Evolutionary conservation across 2,329 filamentous ascomycete genomes (phyloP).

Genomic region (Pseudocercospora cruenta): DNA sequence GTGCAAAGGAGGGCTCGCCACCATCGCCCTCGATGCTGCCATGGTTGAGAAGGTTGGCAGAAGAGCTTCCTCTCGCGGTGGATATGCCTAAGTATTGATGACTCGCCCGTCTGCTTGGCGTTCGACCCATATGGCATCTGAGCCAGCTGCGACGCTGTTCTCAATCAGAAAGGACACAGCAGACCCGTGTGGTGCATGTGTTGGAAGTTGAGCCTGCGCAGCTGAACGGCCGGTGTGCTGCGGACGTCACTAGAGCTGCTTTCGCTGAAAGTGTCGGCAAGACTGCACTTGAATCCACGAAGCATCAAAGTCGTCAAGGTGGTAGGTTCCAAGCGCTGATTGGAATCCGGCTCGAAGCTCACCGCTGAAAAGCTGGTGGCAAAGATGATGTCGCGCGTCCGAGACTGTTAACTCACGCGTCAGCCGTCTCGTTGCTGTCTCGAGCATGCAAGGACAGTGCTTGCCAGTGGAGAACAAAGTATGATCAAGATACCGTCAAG

Average conservation of each 20-base stretch:
- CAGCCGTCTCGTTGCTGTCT: not conserved
- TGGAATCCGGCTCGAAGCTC: not conserved
- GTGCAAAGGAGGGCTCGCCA: not conserved
- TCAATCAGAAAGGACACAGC: not conserved
- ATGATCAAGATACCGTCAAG: not conserved
- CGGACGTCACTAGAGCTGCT: not conserved
- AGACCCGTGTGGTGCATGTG: not conserved
- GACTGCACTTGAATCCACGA: not conserved
- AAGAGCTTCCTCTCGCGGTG: not conserved
- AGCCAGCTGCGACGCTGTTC: not conserved
- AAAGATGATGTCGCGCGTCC: not conserved
- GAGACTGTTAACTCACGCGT: not conserved
- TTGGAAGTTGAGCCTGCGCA: not conserved
- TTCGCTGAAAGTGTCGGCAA: not conserved
- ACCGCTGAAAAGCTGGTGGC: not conserved
- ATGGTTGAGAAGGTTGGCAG: conserved; percentile 18
- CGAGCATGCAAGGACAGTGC: not conserved
- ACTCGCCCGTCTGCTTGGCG: not conserved
- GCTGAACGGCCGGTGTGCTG: not conserved
- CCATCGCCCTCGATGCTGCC: conserved; percentile 22
- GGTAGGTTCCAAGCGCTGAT: not conserved
- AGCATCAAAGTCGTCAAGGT: not conserved
- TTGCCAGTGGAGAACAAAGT: not conserved
- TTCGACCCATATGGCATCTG: not conserved
- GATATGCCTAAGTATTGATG: too few relatives aligned